Evolutionary conservation across 768 basidiomycete genomes (phyloP).

Genomic region (Dentipellis sp.): DNA sequence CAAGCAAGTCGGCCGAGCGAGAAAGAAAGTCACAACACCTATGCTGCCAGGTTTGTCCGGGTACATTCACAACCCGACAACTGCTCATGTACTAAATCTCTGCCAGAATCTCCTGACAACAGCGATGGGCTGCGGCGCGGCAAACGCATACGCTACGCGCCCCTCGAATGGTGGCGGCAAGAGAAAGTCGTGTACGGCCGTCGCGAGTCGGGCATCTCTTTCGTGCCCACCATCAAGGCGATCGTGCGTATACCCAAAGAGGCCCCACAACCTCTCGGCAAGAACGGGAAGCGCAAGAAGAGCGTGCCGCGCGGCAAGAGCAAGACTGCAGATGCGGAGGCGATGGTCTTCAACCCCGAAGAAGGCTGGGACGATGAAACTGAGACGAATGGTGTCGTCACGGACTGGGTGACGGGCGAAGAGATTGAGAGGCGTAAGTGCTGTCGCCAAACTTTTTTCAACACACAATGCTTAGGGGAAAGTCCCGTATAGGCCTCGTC

Average conservation of each 20-base stretch:
- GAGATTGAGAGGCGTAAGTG: constrained; percentile 67
- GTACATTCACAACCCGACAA: too few relatives aligned
- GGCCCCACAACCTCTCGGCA: constrained; percentile 35
- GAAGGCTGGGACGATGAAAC: constrained; percentile 88
- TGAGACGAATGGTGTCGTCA: constrained; percentile 49
- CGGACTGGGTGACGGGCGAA: constrained; percentile 51
- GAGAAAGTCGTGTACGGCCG: constrained; percentile 83
- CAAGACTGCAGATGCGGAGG: constrained; percentile 35
- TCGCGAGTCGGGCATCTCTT: constrained; percentile 36
- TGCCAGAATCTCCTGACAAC: constrained; percentile 20
- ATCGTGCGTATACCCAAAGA: constrained; percentile 50
- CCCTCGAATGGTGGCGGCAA: constrained; percentile 89
- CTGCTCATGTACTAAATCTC: too few relatives aligned
- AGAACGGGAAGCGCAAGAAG: constrained; percentile 26
- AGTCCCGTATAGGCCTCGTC: constrained; percentile 53
- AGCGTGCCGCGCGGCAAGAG: constrained; percentile 28
- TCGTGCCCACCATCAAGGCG: constrained; percentile 60
- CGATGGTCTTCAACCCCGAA: constrained; percentile 25
- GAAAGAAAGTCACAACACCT: not conserved
- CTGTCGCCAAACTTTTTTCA: not conserved
- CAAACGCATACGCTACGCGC: constrained; percentile 54
- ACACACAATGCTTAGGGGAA: not conserved
- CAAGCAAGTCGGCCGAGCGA: not conserved
- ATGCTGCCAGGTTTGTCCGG: not conserved
- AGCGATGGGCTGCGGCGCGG: constrained; percentile 58